Percentiles rank a stretch among this genome's conserved stretches.
Evolutionary conservation across 2,329 filamentous ascomycete species (phyloP).

Genomic region (Metarhizium brunneum): DNA sequence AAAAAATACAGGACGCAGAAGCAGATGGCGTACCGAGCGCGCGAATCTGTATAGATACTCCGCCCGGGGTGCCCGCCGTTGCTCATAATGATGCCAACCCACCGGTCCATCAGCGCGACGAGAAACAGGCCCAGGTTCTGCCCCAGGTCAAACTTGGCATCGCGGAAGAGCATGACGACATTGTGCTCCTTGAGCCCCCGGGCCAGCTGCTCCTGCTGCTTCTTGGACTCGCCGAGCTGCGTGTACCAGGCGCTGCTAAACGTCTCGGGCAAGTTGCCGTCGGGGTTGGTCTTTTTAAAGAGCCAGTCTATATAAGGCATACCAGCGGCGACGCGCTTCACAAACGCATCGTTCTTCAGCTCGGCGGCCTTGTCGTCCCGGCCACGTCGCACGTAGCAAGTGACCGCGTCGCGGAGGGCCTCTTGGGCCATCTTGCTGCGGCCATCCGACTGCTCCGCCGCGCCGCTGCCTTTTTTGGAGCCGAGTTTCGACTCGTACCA

Average conservation of each 20-base stretch:
- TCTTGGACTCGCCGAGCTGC: conserved; percentile 22
- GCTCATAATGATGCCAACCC: conserved; percentile 27
- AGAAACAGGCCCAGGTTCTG: conserved; percentile 28
- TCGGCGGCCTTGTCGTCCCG: neutral
- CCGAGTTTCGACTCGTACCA: conserved; percentile 32
- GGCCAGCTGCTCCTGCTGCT: conserved; percentile 23
- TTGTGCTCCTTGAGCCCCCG: conserved; percentile 29
- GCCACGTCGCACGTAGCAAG: neutral
- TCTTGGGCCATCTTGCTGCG: conserved; percentile 12
- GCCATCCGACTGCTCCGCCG: conserved; percentile 6
- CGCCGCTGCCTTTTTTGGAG: conserved; percentile 8
- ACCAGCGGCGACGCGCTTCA: conserved; percentile 15
- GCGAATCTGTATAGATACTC: conserved; percentile 20
- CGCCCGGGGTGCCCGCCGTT: conserved; percentile 15
- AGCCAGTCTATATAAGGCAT: conserved; percentile 27
- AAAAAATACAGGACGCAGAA: conserved; percentile 31
- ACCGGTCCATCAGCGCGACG: conserved; percentile 28
- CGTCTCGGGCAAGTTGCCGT: conserved; percentile 16
- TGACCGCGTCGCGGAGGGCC: conserved; percentile 15
- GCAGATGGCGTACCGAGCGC: conserved; percentile 26
- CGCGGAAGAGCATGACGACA: conserved; percentile 26
- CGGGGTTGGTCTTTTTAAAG: conserved; percentile 21
- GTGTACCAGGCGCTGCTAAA: conserved; percentile 27
- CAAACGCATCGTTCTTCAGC: conserved; percentile 2
- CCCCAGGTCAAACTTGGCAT: conserved; percentile 24